These are phyloP conservation scores for Lentinula boryana DNA, from an alignment of 768 basidiomycete species.

Conservation along the genomic window DNA sequence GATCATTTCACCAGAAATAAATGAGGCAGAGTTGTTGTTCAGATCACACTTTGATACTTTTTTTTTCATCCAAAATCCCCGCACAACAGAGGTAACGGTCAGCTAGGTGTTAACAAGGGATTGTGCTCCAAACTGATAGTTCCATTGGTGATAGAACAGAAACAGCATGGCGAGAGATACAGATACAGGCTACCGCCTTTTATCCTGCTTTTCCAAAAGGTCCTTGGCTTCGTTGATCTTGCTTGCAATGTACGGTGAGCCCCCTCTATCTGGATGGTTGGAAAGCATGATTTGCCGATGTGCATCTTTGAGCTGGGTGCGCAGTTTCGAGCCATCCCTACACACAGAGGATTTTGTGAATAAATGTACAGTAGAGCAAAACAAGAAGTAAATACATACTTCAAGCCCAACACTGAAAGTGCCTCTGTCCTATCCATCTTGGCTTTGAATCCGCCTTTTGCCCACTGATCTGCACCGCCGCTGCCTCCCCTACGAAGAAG, in stretches of 20 bases:
- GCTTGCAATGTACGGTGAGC: constrained; percentile 95
- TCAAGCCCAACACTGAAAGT: constrained; percentile 83
- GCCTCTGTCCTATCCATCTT: constrained; percentile 98
- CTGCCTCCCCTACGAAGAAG: constrained; percentile 59
- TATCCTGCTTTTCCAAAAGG: constrained; percentile 72
- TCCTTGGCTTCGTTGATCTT: constrained; percentile 99
- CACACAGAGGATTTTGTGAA: neutral
- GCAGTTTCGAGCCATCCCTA: constrained; percentile 77
- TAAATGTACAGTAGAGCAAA: neutral
- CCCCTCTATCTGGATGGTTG: constrained; percentile 97
- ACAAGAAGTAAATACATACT: constrained; percentile 47
- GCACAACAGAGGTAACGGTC: no score
- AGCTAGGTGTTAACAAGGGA: no score
- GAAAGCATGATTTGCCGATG: constrained; percentile 97
- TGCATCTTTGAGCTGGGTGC: constrained; percentile 84
- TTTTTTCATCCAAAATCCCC: no score
- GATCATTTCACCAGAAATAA: no score
- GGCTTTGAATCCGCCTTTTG: constrained; percentile 89
- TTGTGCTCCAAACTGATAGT: no score
- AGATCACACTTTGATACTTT: no score
- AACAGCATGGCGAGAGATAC: neutral
- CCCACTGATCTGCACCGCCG: constrained; percentile 76
- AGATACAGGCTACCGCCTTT: constrained; percentile 22
- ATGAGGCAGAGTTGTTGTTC: no score
- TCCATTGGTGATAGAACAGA: no score